phyloP scores from a whole-genome alignment of 805 yeast species.

The Candida nitratophila region DNA sequence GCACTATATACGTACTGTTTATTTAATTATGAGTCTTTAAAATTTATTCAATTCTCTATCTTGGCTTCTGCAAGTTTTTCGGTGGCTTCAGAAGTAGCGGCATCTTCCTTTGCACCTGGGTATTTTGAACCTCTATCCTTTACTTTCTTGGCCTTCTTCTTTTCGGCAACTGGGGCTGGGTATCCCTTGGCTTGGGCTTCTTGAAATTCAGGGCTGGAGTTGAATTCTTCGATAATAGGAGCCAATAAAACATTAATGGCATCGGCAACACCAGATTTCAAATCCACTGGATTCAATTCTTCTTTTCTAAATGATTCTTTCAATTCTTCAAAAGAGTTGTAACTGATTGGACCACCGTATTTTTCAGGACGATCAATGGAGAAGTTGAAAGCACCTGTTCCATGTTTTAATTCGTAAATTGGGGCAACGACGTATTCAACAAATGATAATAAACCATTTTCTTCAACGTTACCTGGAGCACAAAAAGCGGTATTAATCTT shows the following conservation, averaged over 20 bases:
- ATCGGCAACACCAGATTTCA: conserved; percentile 86
- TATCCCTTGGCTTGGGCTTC: conserved; percentile 75
- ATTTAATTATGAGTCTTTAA: background rate
- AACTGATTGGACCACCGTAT: conserved; percentile 89
- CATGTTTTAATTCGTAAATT: conserved; percentile 67
- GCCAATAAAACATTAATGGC: conserved; percentile 73
- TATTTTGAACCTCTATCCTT: conserved; percentile 87
- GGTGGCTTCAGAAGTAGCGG: conserved; percentile 19
- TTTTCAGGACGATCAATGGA: conserved; percentile 87
- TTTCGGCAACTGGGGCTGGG: conserved; percentile 60
- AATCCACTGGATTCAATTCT: conserved; percentile 84
- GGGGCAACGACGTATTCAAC: conserved; percentile 82
- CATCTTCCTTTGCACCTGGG: conserved; percentile 53
- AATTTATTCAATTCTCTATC: conserved; percentile 15
- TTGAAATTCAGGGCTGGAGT: conserved; percentile 59
- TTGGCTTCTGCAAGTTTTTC: conserved; percentile 33
- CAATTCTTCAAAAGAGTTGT: conserved; percentile 57
- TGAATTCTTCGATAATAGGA: conserved; percentile 73
- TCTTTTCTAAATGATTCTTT: conserved; percentile 67
- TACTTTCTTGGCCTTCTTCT: conserved; percentile 64
- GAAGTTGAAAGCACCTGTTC: conserved; percentile 54
- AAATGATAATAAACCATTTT: conserved; percentile 85
- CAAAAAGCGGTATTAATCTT: conserved; percentile 90
- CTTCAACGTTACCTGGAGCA: conserved; percentile 89
- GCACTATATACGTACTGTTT: too few relatives aligned